Percentiles rank a stretch among this genome's conserved stretches.
Conservation (phyloP, 768 basidiomycete species). For the Leccinum truebloodii region DNA sequence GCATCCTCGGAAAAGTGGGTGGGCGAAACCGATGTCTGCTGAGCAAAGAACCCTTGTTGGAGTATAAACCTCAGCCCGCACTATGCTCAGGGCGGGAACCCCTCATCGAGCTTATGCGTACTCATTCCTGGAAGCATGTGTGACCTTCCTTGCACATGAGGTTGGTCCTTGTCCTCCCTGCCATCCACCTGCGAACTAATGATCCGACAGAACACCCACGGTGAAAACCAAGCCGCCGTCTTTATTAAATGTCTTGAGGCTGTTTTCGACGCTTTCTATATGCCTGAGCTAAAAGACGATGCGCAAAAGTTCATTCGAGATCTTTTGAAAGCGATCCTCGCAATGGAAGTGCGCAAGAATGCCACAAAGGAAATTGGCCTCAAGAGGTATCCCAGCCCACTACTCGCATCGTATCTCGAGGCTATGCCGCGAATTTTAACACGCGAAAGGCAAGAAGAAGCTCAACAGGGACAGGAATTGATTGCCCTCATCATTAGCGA, state of each 20-base stretch:
- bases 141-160: slow-evolving; percentile 71
- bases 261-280: slow-evolving; percentile 72
- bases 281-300: slow-evolving; percentile 65
- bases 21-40: slow-evolving; percentile 89
- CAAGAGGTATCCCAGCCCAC: slow-evolving; percentile 54
- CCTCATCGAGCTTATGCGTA: slow-evolving; percentile 57
- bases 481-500: slow-evolving; percentile 66
- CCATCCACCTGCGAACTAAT: slow-evolving; percentile 9
- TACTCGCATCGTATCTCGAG: slow-evolving; percentile 74
- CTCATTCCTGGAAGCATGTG: slow-evolving; percentile 66
- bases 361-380: slow-evolving; percentile 52
- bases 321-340: slow-evolving; percentile 70
- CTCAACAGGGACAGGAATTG: slow-evolving; percentile 57
- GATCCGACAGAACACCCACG: slow-evolving; percentile 58
- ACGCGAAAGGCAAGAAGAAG: slow-evolving; percentile 61
- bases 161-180: slow-evolving; percentile 41
- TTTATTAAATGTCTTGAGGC: slow-evolving; percentile 74
- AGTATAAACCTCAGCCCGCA: slow-evolving; percentile 64
- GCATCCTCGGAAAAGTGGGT: slow-evolving; percentile 95
- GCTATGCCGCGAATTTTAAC: slow-evolving; percentile 76
- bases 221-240: slow-evolving; percentile 72
- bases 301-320: slow-evolving; percentile 72
- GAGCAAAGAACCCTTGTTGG: slow-evolving; percentile 74
- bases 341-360: slow-evolving; percentile 66
- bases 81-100: slow-evolving; percentile 50